Evolutionary conservation across 2,329 filamentous ascomycete species (phyloP), one percentile per base, ranked within the genome.

Genomic region (Colletotrichum brevisporum): DNA sequence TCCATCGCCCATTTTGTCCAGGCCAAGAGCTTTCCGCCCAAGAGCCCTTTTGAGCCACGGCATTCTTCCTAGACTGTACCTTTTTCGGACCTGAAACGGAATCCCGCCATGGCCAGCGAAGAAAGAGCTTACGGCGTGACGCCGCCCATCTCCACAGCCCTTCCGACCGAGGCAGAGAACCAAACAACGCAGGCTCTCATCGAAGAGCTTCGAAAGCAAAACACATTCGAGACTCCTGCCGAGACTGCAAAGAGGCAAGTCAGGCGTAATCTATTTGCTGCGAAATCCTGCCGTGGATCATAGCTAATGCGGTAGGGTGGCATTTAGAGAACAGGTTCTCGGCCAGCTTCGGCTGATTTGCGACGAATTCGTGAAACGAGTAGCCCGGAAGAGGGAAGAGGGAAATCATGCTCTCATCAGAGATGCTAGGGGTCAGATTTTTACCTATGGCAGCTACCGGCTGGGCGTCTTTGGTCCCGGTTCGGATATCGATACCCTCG

Each of bases 401-500:
- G 86, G 95, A 58, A 92, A 94, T 53, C 89, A 93, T 51, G 90
- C 91, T 39, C 88, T 96, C 53, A 88, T 96, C 53, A 93, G 95
- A 74, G 91, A 92, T 76, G 93, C 95, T 6, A 93, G 95, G 61
- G 96, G 95, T 72, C 96, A 95, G 83, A 91, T 99, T 73, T 97
- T 97, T 79, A 97, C 95, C 1, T 99, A 96, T 80, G 96, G 96
- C 72, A 98, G 96, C 81, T 99, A 95, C 80, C 92, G 95, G 47
- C 86, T 99, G 13, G 96, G 96, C 69, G 96, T 98, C 26, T 97
- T 93, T 80, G 95, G 95, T 6, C 96, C 96, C 52, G 94, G 94
- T 58, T 98, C 96, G 54, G 96, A 99, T 89, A 98, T 99, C 75
- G 96, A 99, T 83, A 98, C 96, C 2, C 89, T 99, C 59, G 91